Percentiles rank a stretch among this genome's conserved stretches.
Evolutionary conservation across 2,329 filamentous ascomycete species (phyloP).

Genomic region (Fusarium agapanthi): DNA sequence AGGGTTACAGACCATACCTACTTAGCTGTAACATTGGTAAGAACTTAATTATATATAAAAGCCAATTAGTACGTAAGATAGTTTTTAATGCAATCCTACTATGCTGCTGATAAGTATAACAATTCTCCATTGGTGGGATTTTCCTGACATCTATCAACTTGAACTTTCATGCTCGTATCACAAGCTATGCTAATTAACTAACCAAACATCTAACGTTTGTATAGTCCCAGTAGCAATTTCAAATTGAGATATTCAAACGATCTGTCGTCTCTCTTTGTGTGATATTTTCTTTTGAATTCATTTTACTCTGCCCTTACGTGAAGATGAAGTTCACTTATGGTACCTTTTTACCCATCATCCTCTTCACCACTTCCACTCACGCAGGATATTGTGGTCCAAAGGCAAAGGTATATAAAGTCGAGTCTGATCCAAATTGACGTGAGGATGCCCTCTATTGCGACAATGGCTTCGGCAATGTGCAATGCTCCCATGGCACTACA

Average conservation of each 20-base stretch:
- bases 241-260: neutral
- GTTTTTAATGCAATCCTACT: accelerated
- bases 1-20: no score
- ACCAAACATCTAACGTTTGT: no score
- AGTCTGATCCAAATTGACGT: accelerated
- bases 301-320: accelerated
- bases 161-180: neutral
- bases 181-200: neutral
- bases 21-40: neutral
- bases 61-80: neutral
- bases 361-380: neutral
- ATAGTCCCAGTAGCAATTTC: neutral
- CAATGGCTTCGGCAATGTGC: neutral
- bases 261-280: accelerated
- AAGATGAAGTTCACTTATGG: neutral
- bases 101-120: no score
- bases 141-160: neutral
- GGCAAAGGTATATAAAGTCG: neutral
- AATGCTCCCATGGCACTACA: neutral
- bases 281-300: accelerated
- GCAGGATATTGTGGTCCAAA: neutral
- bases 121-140: neutral
- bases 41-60: accelerated
- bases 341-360: accelerated
- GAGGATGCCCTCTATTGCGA: neutral